A percentile compares a stretch with the other conserved stretches of the same genome.
Evolutionary conservation across 768 basidiomycete genomes (phyloP).

Genomic region (Russula compacta): DNA sequence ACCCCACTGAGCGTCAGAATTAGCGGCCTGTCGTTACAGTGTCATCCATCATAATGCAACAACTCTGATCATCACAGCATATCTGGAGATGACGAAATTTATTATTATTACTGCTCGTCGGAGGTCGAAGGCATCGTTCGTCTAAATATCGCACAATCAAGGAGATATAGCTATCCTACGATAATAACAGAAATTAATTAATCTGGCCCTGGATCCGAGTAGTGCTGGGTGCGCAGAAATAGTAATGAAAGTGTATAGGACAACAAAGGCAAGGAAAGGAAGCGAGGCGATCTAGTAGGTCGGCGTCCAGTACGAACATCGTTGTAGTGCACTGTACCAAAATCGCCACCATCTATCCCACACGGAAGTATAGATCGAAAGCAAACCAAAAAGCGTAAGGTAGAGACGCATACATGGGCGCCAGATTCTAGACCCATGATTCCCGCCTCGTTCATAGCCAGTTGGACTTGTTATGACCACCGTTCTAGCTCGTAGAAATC

Average conservation of each 20-base stretch:
- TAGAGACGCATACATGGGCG: not conserved
- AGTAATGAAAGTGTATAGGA: conserved; percentile 1
- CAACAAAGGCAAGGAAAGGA: not conserved
- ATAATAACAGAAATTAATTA: conserved; percentile 5
- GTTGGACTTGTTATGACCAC: not conserved
- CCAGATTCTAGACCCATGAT: not conserved
- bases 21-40: too few species aligned
- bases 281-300: not conserved
- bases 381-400: not conserved
- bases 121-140: not conserved
- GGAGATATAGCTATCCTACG: not conserved
- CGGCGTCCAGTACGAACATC: not conserved
- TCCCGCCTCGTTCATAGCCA: conserved; percentile 5
- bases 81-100: not conserved
- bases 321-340: not conserved
- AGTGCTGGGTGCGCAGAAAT: not conserved
- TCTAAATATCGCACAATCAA: conserved; percentile 14
- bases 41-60: too few species aligned
- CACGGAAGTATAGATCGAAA: not conserved
- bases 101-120: conserved; percentile 6
- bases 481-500: not conserved
- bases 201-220: conserved; percentile 3
- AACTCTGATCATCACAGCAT: not conserved
- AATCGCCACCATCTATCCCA: not conserved
- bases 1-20: too few species aligned